Base-by-base conservation (phyloP, 2,329 filamentous ascomycete species). In the Apiospora rasikravindrae region DNA sequence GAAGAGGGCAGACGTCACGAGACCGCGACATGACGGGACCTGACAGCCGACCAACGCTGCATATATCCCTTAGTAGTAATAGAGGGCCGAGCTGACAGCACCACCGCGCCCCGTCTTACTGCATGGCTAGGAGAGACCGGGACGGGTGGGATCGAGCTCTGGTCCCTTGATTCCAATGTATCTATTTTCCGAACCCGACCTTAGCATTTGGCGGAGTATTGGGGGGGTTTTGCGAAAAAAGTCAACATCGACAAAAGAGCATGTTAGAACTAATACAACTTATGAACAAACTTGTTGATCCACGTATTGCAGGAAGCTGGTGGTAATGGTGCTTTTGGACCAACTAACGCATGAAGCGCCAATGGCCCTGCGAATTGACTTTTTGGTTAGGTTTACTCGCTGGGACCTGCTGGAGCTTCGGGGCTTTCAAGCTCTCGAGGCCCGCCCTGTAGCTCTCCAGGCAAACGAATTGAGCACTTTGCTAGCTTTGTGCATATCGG, bases 81-180 rank as follows among this genome's bases (percentile, higher is more conserved):
- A 64, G 57, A 64, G 57, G 33, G 57, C 57, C 57, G 57, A 61
- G 57, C 33, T 29, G 33, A 40, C 57, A 24, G 57, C 33, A 64
- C 57, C 57, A 64, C 16, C 29, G 33, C 22, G 29, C 33, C 57
- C 19, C 33, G 57, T 37, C 57, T 64, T 13, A 64, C 33, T 40
- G 10, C 29, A 37, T 64, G 8, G 29, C 29, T 61, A 29, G 47
- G 47, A 49, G 47, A 49, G 49, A 51, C 49, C 49, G 49, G 49
- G 33, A n/a, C 57, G 57, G 22, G 33, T 68, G 24, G 67, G n/a
- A 45, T 47, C 11, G n/a, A 29, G 29, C 40, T 68, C 42, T 37
- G 67, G 57, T 64, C 37, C 29, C 57, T 64, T 68, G 67, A 68
- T 68, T 68, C 67, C 47, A 68, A 68, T 68, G 67, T 68, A 68